These are phyloP conservation scores for Thermothielavioides terrestris DNA, from an alignment of 495 filamentous ascomycete species.

Conservation along the genomic window DNA sequence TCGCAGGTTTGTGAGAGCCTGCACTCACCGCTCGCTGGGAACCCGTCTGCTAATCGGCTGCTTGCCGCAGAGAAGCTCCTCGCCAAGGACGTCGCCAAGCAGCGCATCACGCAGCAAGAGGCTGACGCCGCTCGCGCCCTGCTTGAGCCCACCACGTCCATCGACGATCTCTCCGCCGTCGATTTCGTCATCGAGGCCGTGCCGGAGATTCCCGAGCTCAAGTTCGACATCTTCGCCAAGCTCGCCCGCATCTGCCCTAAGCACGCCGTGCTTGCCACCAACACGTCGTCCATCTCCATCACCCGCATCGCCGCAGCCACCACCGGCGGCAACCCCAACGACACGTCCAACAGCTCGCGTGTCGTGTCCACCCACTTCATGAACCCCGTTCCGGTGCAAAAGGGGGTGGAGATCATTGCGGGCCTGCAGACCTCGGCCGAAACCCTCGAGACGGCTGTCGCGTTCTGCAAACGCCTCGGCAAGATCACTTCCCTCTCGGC, in stretches of 20 bases:
- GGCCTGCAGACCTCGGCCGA: conserved; percentile 80
- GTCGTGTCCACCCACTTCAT: conserved; percentile 98
- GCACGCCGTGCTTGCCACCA: conserved; percentile 89
- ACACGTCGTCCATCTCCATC: conserved; percentile 95
- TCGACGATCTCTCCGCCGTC: conserved; percentile 72
- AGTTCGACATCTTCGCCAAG: conserved; percentile 76
- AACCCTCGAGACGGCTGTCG: conserved; percentile 76
- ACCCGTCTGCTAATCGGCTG: background rate
- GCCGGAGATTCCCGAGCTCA: conserved; percentile 82
- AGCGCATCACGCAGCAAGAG: conserved; percentile 67
- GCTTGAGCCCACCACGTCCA: conserved; percentile 58
- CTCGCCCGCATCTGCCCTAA: conserved; percentile 77
- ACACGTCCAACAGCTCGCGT: conserved; percentile 72
- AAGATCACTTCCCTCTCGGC: conserved; percentile 82
- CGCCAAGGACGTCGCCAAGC: conserved; percentile 81
- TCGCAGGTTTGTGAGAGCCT: conserved; percentile 56
- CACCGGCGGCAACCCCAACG: conserved; percentile 56
- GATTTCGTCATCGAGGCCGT: conserved; percentile 99
- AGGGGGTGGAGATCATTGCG: conserved; percentile 94
- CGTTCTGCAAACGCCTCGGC: conserved; percentile 83
- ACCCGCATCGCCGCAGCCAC: conserved; percentile 89
- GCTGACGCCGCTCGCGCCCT: conserved; percentile 61
- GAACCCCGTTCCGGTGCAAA: conserved; percentile 97
- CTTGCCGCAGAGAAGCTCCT: conserved; percentile 67
- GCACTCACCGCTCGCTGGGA: background rate